Base-by-base conservation (phyloP, 352 stramenopile genomes). In the Phytophthora sp. region DNA sequence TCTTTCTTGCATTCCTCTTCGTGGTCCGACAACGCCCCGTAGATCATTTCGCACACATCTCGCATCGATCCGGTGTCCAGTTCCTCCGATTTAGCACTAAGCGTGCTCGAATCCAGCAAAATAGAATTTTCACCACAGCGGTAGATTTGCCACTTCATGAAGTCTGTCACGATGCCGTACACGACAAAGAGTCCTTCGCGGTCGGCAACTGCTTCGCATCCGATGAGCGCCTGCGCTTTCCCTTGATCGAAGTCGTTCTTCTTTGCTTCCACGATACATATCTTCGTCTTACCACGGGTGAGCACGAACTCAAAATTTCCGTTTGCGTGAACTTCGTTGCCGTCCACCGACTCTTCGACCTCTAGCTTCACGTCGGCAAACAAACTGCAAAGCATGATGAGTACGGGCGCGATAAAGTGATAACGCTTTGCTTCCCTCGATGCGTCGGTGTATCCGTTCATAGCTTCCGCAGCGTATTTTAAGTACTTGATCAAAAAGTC, bases 261-360 rank as follows among this genome's bases (percentile, higher is more conserved):
- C 58, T 74, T 69, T 55, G 49, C 59, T 58, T 62, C 24, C 43
- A 69, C 49, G 55, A 74, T 48, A 32, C 41, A 62, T 58, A 74
- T 57, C 48, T 35, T 57, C 48, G 66, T 74, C 21, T 17, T 49
- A 38, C 59, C 59, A 54, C 53, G 65, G 53, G 65, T 69, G 31
- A 74, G 53, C 52, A 74, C 65, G 39, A 74, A 74, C 58, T 69
- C 65, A 50, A 74, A 74, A 42, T 48, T 48, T 62, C 65, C 53
- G 15, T 74, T 38, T 32, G 66, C 17, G 42, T 49, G 58, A 23
- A 74, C 53, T 46, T 61, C 53, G 53, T 54, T 69, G n/a, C 57
- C 65, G 43, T 49, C 39, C 39, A 73, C 38, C 5, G 49, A 26
- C 21, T 58, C 50, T 57, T 49, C 24, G 43, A 66, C 57, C 42